Percentiles rank a stretch among this genome's conserved stretches.
These are phyloP conservation scores for Aethionema arabicum DNA, from an alignment of 345 rosid species.

Conservation along the genomic window DNA sequence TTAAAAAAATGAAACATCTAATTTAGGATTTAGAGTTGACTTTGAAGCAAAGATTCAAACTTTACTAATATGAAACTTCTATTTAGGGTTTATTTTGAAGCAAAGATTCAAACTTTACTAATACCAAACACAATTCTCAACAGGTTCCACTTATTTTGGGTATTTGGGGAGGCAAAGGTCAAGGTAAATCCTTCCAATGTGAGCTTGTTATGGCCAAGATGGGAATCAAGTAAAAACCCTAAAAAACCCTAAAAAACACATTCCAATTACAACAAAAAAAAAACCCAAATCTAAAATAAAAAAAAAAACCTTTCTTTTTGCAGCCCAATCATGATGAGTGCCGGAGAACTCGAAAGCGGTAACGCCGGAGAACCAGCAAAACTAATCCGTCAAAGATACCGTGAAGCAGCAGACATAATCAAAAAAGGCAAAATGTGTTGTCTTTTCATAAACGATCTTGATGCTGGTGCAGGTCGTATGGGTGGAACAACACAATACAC, in stretches of 20 bases:
- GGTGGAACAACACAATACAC: conserved; percentile 99
- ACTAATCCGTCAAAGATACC: conserved; percentile 96
- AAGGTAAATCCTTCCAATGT: conserved; percentile 97
- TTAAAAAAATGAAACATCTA: too few relatives aligned
- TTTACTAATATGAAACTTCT: too few relatives aligned
- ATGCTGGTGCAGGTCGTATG: conserved; percentile 93
- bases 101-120: too few relatives aligned
- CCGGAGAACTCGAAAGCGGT: conserved; percentile 98
- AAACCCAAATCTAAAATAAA: not conserved
- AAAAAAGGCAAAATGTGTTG: conserved; percentile 92
- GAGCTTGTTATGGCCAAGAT: conserved; percentile 98
- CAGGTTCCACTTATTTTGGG: conserved; percentile 97
- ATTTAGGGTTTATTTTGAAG: too few relatives aligned
- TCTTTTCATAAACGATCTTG: conserved; percentile 97
- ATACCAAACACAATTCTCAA: not conserved
- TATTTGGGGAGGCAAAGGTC: conserved; percentile 99
- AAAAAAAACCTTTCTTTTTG: conserved; percentile 2
- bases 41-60: too few relatives aligned
- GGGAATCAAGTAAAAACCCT: conserved; percentile 99
- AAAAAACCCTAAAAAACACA: too few relatives aligned
- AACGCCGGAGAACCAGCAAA: conserved; percentile 95
- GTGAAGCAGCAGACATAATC: conserved; percentile 95
- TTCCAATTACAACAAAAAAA: not conserved
- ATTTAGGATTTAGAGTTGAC: too few relatives aligned
- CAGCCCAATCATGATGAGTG: conserved; percentile 99